Evolutionary conservation across 2,329 filamentous ascomycete species (phyloP).

Genomic region (Fusarium sp.): DNA sequence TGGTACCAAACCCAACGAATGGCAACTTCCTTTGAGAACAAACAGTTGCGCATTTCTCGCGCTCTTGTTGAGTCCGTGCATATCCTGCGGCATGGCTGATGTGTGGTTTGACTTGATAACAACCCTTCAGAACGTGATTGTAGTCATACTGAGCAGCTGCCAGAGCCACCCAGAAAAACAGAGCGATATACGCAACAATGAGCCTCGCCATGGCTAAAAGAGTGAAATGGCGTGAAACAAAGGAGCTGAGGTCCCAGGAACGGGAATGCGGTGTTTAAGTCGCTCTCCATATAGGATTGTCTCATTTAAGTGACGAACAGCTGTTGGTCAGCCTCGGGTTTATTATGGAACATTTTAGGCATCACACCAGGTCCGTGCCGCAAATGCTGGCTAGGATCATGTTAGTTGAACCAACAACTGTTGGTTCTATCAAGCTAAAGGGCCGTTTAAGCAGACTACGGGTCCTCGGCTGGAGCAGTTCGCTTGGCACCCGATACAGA

Average conservation of each 20-base stretch:
- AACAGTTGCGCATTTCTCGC: background rate
- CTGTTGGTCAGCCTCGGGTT: background rate
- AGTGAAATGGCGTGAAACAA: background rate
- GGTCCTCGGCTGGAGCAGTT: constrained; percentile 13
- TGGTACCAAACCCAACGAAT: background rate
- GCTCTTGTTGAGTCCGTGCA: background rate
- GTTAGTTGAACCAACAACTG: constrained; percentile 3
- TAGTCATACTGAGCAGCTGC: constrained; percentile 6
- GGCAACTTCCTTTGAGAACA: background rate
- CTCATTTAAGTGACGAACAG: constrained; percentile 3
- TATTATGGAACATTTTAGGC: constrained; percentile 23
- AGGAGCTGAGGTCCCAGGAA: background rate
- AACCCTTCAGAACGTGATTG: background rate
- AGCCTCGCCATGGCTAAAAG: constrained; percentile 15
- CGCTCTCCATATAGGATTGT: background rate
- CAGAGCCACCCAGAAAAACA: constrained; percentile 19
- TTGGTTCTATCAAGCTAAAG: background rate
- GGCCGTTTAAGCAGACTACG: background rate
- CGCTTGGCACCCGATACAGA: constrained; percentile 10
- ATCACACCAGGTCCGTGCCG: constrained; percentile 18
- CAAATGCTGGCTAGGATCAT: constrained; percentile 10
- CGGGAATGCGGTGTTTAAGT: constrained; percentile 26
- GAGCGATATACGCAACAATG: background rate
- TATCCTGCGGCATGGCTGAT: background rate
- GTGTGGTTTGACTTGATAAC: background rate